Evolutionary conservation across 2,329 filamentous ascomycete species (phyloP), one percentile per base, ranked within the genome.

Genomic region (Stachybotrys elegans): DNA sequence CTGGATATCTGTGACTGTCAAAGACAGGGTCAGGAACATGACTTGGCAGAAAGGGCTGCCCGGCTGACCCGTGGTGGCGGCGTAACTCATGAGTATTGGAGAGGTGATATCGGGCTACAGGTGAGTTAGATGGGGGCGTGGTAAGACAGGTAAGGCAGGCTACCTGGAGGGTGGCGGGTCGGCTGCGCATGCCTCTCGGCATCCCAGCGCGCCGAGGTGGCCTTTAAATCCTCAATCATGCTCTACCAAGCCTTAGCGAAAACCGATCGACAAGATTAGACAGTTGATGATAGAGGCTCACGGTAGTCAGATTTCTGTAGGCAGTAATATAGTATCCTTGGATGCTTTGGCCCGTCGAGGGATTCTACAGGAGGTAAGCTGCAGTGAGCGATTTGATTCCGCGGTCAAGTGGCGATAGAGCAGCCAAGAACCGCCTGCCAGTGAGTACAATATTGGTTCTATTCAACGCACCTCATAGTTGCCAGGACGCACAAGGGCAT

Each of bases 241-340:
- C 77, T 76, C 78, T 81, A 29, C 17, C n/a, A n/a, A n/a, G n/a
- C n/a, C n/a, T n/a, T n/a, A n/a, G n/a, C n/a, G 9, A n/a, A n/a
- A n/a, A n/a, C n/a, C n/a, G n/a, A n/a, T n/a, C n/a, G n/a, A n/a
- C n/a, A n/a, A n/a, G n/a, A n/a, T n/a, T n/a, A n/a, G n/a, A n/a
- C n/a, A n/a, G n/a, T n/a, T n/a, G n/a, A n/a, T n/a, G n/a, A n/a
- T n/a, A n/a, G 38, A 44, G 27, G n/a, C 83, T 70, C 76, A 89
- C 86, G 58, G 83, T 83, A 55, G 86, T 90, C 59, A 90, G 68
- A 61, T 88, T 88, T 51, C 86, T 79, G 66, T 90, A 90, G 49
- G 84, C 86, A 40, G 82, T 88, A 62, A 90, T 87, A 65, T 81
- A 87, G 69, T 86, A 90, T 54, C 86, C 86, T 57, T 80, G 76